These are phyloP conservation scores for Zygoascus bituminiphila DNA, from an alignment of 805 yeast species.

Conservation along the genomic window DNA sequence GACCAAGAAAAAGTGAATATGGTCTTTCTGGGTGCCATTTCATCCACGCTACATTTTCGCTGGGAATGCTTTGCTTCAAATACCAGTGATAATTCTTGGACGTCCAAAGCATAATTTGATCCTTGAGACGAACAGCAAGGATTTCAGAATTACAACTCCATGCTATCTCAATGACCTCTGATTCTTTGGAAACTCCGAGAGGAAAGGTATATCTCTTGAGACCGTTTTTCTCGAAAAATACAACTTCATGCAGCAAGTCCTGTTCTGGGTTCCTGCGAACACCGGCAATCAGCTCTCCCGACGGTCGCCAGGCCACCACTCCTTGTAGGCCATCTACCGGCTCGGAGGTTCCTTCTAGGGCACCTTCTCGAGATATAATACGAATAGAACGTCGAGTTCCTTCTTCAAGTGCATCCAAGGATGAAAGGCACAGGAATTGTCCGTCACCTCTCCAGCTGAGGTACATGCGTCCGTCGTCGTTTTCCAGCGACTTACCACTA, in stretches of 20 bases:
- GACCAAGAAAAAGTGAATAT: constrained; percentile 49
- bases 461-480: constrained; percentile 39
- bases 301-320: constrained; percentile 78
- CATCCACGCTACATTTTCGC: constrained; percentile 33
- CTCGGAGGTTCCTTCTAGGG: constrained; percentile 73
- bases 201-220: constrained; percentile 81
- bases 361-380: constrained; percentile 70
- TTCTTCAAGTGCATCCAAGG: constrained; percentile 42
- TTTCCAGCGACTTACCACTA: constrained; percentile 49
- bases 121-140: constrained; percentile 55
- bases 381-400: constrained; percentile 60
- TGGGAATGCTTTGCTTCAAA: constrained; percentile 66
- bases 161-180: constrained; percentile 40
- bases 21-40: constrained; percentile 90
- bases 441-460: constrained; percentile 97
- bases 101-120: constrained; percentile 80
- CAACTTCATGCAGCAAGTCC: constrained; percentile 30
- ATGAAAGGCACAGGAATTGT: constrained; percentile 63
- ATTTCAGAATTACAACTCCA: constrained; percentile 84
- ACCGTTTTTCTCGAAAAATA: constrained; percentile 91
- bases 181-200: constrained; percentile 40
- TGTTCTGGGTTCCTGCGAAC: constrained; percentile 48
- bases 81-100: constrained; percentile 94
- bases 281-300: constrained; percentile 79
- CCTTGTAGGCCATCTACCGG: constrained; percentile 79